phyloP scores from a whole-genome alignment of 805 yeast genomes.

The Suhomyces vadensis region DNA sequence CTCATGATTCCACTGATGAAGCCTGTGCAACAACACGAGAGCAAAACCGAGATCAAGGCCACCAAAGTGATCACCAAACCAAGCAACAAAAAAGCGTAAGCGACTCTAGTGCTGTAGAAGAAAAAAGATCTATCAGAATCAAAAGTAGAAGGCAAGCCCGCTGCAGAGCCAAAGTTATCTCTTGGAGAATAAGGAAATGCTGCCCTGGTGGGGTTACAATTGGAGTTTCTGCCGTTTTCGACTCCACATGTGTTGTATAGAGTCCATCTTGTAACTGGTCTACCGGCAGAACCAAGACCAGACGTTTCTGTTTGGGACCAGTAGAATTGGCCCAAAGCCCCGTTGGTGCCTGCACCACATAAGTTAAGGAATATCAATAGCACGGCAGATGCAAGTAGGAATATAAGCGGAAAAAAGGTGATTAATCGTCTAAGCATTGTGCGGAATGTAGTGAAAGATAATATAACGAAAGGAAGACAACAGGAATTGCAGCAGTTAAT shows the following conservation, averaged over 20 bases:
- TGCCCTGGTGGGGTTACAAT: constrained; percentile 22
- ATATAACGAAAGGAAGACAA: neutral
- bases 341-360: constrained; percentile 24
- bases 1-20: constrained; percentile 11
- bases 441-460: neutral
- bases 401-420: constrained; percentile 24
- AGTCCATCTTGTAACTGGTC: constrained; percentile 28
- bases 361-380: constrained; percentile 29
- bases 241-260: constrained; percentile 27
- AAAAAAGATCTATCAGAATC: neutral
- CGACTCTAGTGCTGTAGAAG: constrained; percentile 9
- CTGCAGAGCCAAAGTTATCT: constrained; percentile 22
- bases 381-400: constrained; percentile 23
- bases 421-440: constrained; percentile 27
- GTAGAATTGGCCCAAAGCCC: constrained; percentile 25
- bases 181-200: constrained; percentile 36
- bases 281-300: constrained; percentile 13
- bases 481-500: neutral
- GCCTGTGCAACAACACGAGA: constrained; percentile 11
- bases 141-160: constrained; percentile 1
- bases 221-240: constrained; percentile 13
- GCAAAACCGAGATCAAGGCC: constrained; percentile 44
- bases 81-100: constrained; percentile 25
- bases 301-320: constrained; percentile 26
- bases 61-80: constrained; percentile 61